Percentiles rank a stretch among this genome's conserved stretches.
phyloP scores from a whole-genome alignment of 1,284 basidiomycete species.

The Inonotus obliquus region DNA sequence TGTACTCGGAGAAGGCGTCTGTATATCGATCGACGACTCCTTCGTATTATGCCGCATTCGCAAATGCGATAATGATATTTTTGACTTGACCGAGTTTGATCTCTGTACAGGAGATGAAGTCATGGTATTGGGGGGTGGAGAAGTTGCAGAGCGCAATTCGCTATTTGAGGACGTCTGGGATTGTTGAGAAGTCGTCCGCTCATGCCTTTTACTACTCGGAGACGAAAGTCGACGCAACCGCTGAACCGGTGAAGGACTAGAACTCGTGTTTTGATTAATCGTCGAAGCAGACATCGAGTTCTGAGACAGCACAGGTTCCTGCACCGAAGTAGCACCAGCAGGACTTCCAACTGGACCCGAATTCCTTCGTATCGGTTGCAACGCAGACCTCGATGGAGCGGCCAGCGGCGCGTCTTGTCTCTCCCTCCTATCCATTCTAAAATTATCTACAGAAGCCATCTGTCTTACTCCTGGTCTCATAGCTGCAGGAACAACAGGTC shows the following conservation, averaged over 20 bases:
- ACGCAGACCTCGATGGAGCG: not conserved
- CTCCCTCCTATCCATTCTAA: not conserved
- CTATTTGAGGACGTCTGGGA: constrained; percentile 21
- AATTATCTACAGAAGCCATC: not conserved
- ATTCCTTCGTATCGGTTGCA: constrained; percentile 7
- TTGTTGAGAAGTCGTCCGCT: constrained; percentile 12
- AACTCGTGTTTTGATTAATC: not conserved
- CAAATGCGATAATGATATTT: constrained; percentile 55
- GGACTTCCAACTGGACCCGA: not conserved
- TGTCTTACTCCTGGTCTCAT: constrained; percentile 18
- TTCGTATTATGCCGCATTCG: constrained; percentile 32
- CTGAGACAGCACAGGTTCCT: not conserved
- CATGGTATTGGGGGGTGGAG: constrained; percentile 20
- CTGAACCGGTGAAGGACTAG: constrained; percentile 3
- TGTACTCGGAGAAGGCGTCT: constrained; percentile 23
- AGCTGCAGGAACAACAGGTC: constrained; percentile 1
- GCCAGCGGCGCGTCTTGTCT: not conserved
- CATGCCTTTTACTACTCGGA: constrained; percentile 17
- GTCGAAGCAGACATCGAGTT: not conserved
- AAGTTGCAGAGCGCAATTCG: constrained; percentile 22
- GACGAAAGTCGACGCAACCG: constrained; percentile 24
- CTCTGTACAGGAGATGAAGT: constrained; percentile 20
- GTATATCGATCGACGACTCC: constrained; percentile 33
- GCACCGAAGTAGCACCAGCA: not conserved
- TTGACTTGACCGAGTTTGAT: constrained; percentile 43